Evolutionary conservation across 164 flowering plant species (phyloP).

Genomic region (Platanus orientalis): DNA sequence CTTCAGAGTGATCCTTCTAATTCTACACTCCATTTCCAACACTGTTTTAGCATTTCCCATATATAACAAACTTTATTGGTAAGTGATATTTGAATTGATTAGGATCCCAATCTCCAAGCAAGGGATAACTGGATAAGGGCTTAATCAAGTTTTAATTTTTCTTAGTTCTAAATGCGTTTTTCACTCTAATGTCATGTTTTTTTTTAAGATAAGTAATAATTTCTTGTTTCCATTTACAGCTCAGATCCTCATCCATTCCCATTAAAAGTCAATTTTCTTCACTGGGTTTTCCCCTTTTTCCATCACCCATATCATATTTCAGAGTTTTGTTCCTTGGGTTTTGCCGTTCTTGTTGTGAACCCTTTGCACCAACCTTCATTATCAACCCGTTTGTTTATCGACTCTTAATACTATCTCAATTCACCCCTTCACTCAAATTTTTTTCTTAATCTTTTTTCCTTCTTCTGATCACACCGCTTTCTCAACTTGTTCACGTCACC

Average conservation of each 20-base stretch:
- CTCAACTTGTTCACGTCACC: neutral
- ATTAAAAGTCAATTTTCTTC: neutral
- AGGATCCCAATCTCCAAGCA: slow-evolving; percentile 6
- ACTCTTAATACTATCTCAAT: neutral
- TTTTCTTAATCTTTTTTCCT: too few species aligned
- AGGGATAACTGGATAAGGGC: neutral
- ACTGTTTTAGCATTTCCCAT: too few species aligned
- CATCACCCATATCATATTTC: too few species aligned
- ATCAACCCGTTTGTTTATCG: neutral
- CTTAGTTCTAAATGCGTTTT: too few species aligned
- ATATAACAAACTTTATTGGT: neutral
- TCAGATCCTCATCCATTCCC: slow-evolving; percentile 7
- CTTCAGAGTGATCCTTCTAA: too few species aligned
- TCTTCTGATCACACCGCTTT: too few species aligned
- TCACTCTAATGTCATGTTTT: too few species aligned
- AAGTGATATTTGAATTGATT: neutral
- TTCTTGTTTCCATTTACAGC: neutral
- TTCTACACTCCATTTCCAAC: too few species aligned
- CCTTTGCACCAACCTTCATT: neutral
- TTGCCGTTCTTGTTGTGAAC: neutral
- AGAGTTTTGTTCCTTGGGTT: too few species aligned
- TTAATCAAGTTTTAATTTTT: neutral
- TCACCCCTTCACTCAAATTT: neutral
- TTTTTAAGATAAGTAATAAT: too few species aligned
- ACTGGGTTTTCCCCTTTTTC: neutral